Evolutionary conservation across 495 filamentous ascomycete genomes (phyloP).

Genomic region (Aspergillus avenaceus): DNA sequence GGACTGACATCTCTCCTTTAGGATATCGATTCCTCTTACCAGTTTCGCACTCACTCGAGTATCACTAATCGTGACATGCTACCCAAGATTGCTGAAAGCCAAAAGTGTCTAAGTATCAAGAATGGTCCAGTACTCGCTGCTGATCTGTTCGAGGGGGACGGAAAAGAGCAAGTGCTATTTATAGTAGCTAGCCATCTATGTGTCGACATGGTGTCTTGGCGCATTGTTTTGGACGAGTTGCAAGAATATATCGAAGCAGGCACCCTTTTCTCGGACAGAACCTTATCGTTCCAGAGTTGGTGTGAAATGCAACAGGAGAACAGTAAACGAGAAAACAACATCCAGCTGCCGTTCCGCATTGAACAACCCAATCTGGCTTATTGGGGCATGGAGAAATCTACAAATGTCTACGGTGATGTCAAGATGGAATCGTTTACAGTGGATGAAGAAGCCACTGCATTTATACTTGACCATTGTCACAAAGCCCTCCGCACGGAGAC

Average conservation of each 20-base stretch:
- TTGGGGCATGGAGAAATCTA: slow-evolving; percentile 48
- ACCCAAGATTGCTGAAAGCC: slow-evolving; percentile 32
- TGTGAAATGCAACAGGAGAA: slow-evolving; percentile 43
- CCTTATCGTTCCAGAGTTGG: slow-evolving; percentile 65
- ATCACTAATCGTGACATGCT: slow-evolving; percentile 27
- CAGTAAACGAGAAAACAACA: slow-evolving; percentile 16
- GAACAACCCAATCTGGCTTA: slow-evolving; percentile 35
- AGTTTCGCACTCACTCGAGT: slow-evolving; percentile 31
- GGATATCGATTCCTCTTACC: slow-evolving; percentile 41
- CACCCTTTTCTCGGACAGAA: slow-evolving; percentile 31
- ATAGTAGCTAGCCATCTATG: slow-evolving; percentile 65
- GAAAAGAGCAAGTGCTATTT: slow-evolving; percentile 55
- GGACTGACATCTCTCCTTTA: slow-evolving; percentile 4
- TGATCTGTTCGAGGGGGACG: slow-evolving; percentile 49
- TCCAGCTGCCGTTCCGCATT: slow-evolving; percentile 32
- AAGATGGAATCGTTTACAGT: slow-evolving; percentile 41
- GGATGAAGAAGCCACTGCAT: slow-evolving; percentile 37
- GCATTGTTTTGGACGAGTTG: slow-evolving; percentile 62
- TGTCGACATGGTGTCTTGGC: slow-evolving; percentile 69
- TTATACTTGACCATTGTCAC: slow-evolving; percentile 41
- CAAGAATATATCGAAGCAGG: slow-evolving; percentile 54
- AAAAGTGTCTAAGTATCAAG: slow-evolving; percentile 35
- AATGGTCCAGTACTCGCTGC: slow-evolving; percentile 42
- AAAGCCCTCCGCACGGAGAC: slow-evolving; percentile 46
- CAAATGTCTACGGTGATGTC: slow-evolving; percentile 48